Evolutionary conservation across 2,329 filamentous ascomycete species (phyloP).

Genomic region (Thielaviopsis euricoi): DNA sequence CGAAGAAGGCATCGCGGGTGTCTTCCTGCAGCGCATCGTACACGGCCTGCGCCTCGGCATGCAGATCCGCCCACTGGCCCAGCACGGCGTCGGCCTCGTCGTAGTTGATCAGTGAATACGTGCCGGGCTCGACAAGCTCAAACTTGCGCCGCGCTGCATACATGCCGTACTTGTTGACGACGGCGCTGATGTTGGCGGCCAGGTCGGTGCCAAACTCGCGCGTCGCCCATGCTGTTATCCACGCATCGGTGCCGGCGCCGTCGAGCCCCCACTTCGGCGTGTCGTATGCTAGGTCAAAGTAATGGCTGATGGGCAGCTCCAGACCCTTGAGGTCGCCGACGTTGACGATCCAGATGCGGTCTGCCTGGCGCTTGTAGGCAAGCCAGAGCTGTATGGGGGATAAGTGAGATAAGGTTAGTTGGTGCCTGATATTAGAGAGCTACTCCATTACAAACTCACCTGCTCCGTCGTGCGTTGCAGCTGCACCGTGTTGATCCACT

Average conservation of each 20-base stretch:
- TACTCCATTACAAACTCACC: slow-evolving; percentile 1
- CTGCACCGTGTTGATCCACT: slow-evolving; percentile 49
- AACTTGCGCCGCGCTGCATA: slow-evolving; percentile 22
- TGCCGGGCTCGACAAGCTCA: slow-evolving; percentile 41
- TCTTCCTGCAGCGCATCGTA: slow-evolving; percentile 34
- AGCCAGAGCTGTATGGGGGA: slow-evolving; percentile 33
- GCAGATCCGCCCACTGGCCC: slow-evolving; percentile 31
- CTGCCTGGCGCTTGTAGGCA: slow-evolving; percentile 39
- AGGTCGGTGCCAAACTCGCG: slow-evolving; percentile 38
- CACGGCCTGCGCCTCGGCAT: slow-evolving; percentile 34
- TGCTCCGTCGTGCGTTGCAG: slow-evolving; percentile 42
- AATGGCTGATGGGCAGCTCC: slow-evolving; percentile 49
- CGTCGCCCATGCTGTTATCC: slow-evolving; percentile 38
- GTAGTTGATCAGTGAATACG: slow-evolving; percentile 46
- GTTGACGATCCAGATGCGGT: slow-evolving; percentile 50
- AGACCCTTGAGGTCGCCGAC: slow-evolving; percentile 50
- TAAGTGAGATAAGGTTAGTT: neutral
- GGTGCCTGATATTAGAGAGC: no score
- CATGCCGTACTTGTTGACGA: slow-evolving; percentile 30
- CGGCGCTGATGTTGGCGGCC: slow-evolving; percentile 32
- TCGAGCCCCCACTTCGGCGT: slow-evolving; percentile 37
- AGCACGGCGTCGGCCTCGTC: slow-evolving; percentile 44
- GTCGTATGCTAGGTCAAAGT: slow-evolving; percentile 52
- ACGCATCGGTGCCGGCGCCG: slow-evolving; percentile 37
- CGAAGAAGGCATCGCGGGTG: slow-evolving; percentile 41